Conservation (phyloP, 148 eudicot species). For the Mesembryanthemum crystallinum region DNA sequence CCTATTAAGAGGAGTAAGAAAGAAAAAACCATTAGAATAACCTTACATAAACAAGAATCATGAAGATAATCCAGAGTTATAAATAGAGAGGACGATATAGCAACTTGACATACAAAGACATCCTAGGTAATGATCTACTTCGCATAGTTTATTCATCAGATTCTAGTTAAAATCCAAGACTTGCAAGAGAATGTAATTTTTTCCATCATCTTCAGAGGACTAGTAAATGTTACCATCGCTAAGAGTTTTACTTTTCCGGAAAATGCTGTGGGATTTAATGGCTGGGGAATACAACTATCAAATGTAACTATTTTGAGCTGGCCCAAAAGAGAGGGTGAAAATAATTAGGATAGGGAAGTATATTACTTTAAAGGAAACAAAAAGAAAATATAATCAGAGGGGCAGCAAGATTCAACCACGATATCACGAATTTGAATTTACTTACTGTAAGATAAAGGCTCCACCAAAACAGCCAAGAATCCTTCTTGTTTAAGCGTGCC, state of each 20-base stretch:
- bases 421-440: neutral
- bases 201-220: neutral
- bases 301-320: neutral
- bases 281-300: neutral
- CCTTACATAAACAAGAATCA: constrained; percentile 6
- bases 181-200: neutral
- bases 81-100: neutral
- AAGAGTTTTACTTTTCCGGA: neutral
- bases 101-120: neutral
- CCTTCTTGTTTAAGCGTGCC: constrained; percentile 98
- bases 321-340: neutral
- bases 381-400: neutral
- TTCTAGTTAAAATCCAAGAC: neutral
- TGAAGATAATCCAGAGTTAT: neutral
- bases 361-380: neutral
- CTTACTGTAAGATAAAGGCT: constrained; percentile 89
- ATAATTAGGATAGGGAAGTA: neutral
- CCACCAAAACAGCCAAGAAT: constrained; percentile 99
- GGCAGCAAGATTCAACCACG: neutral
- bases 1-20: constrained; percentile 68
- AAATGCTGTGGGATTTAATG: neutral
- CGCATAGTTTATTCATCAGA: neutral
- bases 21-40: constrained; percentile 19
- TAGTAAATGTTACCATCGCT: neutral
- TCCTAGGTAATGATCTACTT: neutral